Conservation (phyloP, 306 rosid species). For the Cyamopsis tetragonoloba region DNA sequence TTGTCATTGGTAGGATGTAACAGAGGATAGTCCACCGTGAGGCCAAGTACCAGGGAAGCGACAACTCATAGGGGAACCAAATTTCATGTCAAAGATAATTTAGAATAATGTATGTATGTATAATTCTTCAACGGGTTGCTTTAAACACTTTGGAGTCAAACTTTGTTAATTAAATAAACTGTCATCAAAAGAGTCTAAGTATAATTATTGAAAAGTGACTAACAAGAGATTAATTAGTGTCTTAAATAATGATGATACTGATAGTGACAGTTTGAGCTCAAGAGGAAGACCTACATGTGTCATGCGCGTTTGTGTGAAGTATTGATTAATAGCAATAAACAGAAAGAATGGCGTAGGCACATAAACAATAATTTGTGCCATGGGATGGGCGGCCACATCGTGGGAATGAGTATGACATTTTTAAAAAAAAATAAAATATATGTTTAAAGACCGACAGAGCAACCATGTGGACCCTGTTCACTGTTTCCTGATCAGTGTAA, state of each 20-base stretch:
- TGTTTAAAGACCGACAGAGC: slow-evolving; percentile 41
- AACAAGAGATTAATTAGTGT: slow-evolving; percentile 20
- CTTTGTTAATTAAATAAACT: not conserved
- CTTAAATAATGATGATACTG: not conserved
- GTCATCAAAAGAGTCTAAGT: slow-evolving; percentile 18
- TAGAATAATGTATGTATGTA: slow-evolving; percentile 35
- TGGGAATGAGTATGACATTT: slow-evolving; percentile 44
- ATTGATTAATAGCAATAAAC: not conserved
- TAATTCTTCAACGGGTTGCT: slow-evolving; percentile 5
- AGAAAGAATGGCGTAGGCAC: slow-evolving; percentile 20
- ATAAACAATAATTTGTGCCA: slow-evolving; percentile 24
- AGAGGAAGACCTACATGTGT: too few species aligned
- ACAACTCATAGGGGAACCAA: slow-evolving; percentile 46
- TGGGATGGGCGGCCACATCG: slow-evolving; percentile 53
- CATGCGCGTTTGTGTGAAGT: too few species aligned
- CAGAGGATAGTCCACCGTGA: slow-evolving; percentile 48
- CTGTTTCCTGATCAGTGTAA: slow-evolving; percentile 25
- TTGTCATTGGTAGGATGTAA: slow-evolving; percentile 38
- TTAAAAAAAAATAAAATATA: too few species aligned
- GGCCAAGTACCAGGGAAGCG: slow-evolving; percentile 39
- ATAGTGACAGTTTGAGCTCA: not conserved
- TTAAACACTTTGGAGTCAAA: not conserved
- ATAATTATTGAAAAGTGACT: slow-evolving; percentile 35
- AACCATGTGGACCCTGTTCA: slow-evolving; percentile 33
- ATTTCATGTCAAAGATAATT: slow-evolving; percentile 32